Evolutionary conservation across 495 filamentous ascomycete genomes (phyloP), one percentile per base, ranked within the genome.

Genomic region (Parathielavia hyrcaniae): DNA sequence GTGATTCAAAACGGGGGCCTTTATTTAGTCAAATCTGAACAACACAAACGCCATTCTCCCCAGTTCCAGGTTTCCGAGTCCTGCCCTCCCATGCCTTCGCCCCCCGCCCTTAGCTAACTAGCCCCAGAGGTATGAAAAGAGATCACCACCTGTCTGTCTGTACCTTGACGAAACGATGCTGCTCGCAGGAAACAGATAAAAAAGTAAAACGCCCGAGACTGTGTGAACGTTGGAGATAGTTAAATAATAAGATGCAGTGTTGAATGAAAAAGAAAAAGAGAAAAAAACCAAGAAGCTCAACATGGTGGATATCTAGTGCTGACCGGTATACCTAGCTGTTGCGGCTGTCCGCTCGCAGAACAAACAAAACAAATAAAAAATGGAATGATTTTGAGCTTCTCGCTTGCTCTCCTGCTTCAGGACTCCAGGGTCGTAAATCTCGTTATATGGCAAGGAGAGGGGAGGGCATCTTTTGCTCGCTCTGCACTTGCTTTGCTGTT

Each of bases 361-460:
- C 34, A 40, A n/a, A n/a, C n/a, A n/a, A n/a, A n/a, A n/a, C n/a
- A n/a, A n/a, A 52, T 52, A n/a, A 26, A 52, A 52, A 9, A 23
- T 40, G 22, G 10, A 47, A 30, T 16, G 12, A 46, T 23, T 22
- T 32, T 17, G 5, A 49, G 34, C 47, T 20, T 7, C 19, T 22
- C 11, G 0, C 17, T 32, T 22, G 48, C 17, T 38, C 20, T n/a
- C n/a, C n/a, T n/a, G 32, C n/a, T 53, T 43, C 38, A 53, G 50
- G 26, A 41, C 26, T 35, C 30, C 55, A 30, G 50, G 53, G 49
- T 59, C 53, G 53, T 57, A 45, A 59, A 63, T 57, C 35, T 62
- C 61, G 56, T 62, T 39, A 62, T 45, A 36, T 14, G 47, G n/a
- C 32, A n/a, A 36, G 10, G 4, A 1, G 40, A 17, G 2, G n/a